Percentiles rank a stretch among this genome's conserved stretches.
Evolutionary conservation across 73 alveolate genomes (phyloP).

Genomic region (Tetrahymena thermophila): DNA sequence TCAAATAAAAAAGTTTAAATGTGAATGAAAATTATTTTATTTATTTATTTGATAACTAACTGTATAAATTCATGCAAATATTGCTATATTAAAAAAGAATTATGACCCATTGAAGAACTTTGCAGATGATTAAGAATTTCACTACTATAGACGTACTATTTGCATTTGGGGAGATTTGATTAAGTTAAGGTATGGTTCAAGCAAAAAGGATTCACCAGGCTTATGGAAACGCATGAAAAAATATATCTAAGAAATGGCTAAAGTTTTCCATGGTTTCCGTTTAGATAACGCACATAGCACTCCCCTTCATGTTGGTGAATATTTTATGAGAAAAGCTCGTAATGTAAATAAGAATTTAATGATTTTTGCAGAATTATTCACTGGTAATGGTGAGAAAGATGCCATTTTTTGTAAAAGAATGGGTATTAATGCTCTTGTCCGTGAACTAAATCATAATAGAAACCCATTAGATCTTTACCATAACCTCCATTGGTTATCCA

Average conservation of each 20-base stretch:
- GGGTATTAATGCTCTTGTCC: conserved; percentile 81
- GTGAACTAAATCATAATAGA: conserved; percentile 68
- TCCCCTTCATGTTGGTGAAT: conserved; percentile 64
- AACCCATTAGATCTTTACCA: background rate
- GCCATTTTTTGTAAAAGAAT: conserved; percentile 68
- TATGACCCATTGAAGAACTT: conserved; percentile 79
- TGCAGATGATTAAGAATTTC: conserved; percentile 77
- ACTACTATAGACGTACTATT: conserved; percentile 85
- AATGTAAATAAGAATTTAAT: conserved; percentile 77
- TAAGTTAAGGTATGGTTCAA: conserved; percentile 82
- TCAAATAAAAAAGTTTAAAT: conserved; percentile 40
- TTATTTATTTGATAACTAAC: too few species aligned
- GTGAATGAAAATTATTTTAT: conserved; percentile 76
- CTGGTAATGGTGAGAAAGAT: conserved; percentile 76
- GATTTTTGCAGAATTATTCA: conserved; percentile 92
- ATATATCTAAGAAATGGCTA: conserved; percentile 84
- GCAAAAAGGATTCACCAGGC: conserved; percentile 75
- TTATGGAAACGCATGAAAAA: conserved; percentile 87
- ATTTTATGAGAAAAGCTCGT: conserved; percentile 83
- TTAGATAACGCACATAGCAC: conserved; percentile 96
- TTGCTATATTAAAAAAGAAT: conserved; percentile 52
- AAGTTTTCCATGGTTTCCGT: conserved; percentile 87
- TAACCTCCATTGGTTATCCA: background rate
- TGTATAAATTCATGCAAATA: too few species aligned
- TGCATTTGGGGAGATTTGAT: conserved; percentile 93